phyloP scores from a whole-genome alignment of 768 basidiomycete genomes.

The Boletellus ananas region DNA sequence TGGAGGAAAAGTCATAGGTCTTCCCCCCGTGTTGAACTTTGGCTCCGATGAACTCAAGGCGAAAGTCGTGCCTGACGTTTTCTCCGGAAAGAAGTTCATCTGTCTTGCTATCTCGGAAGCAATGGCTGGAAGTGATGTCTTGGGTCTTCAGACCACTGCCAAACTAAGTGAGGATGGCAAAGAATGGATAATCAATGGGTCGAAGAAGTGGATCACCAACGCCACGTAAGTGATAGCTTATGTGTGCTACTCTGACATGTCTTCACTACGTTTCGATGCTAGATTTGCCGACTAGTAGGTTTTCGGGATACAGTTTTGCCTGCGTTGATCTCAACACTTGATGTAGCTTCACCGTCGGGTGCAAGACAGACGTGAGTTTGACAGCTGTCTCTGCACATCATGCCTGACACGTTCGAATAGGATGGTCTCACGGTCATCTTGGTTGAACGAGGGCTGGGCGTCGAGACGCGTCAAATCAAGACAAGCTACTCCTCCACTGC shows the following conservation, averaged over 20 bases:
- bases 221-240: conserved; percentile 36
- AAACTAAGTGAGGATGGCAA: conserved; percentile 63
- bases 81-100: conserved; percentile 66
- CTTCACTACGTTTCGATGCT: conserved; percentile 6
- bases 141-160: conserved; percentile 59
- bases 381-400: conserved; percentile 13
- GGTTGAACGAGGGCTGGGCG: conserved; percentile 58
- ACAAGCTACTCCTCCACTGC: conserved; percentile 86
- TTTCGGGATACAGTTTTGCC: background rate
- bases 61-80: conserved; percentile 46
- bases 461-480: conserved; percentile 67
- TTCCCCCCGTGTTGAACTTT: conserved; percentile 72
- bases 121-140: conserved; percentile 68
- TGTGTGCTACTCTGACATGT: background rate
- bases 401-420: conserved; percentile 26
- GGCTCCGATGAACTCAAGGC: conserved; percentile 50
- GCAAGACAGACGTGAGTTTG: conserved; percentile 45
- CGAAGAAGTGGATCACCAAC: conserved; percentile 74
- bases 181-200: conserved; percentile 67
- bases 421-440: conserved; percentile 63
- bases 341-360: conserved; percentile 58
- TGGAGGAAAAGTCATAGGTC: conserved; percentile 63
- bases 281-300: conserved; percentile 41
- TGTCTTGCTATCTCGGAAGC: conserved; percentile 75
- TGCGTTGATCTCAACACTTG: conserved; percentile 12